Evolutionary conservation across 2,329 filamentous ascomycete species (phyloP).

Genomic region (Arthrobotrys musiformis): DNA sequence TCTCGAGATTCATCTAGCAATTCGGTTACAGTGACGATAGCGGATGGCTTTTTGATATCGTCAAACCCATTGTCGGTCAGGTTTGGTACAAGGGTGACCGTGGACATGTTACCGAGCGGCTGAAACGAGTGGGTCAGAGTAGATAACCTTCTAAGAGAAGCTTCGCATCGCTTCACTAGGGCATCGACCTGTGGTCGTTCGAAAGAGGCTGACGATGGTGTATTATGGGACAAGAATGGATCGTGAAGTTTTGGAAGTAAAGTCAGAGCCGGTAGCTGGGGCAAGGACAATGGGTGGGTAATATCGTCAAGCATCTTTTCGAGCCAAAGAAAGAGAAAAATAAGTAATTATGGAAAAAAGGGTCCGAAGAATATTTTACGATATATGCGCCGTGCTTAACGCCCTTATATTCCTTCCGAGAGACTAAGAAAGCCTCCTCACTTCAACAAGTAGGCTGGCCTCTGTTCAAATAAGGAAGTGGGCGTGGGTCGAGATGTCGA

Average conservation of each 20-base stretch:
- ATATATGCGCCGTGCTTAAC: constrained; percentile 56
- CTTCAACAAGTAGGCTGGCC: constrained; percentile 45
- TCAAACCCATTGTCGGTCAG: constrained; percentile 31
- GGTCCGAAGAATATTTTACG: constrained; percentile 39
- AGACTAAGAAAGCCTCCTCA: constrained; percentile 46
- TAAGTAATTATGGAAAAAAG: constrained; percentile 39
- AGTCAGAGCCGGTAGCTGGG: constrained; percentile 51
- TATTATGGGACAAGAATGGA: constrained; percentile 49
- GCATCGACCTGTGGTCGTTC: constrained; percentile 55
- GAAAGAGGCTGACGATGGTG: constrained; percentile 48
- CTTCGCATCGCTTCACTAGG: constrained; percentile 56
- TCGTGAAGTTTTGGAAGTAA: constrained; percentile 53
- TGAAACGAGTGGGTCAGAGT: constrained; percentile 55
- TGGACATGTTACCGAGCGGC: constrained; percentile 54
- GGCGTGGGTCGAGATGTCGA: constrained; percentile 50
- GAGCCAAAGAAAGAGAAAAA: constrained; percentile 21
- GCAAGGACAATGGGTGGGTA: constrained; percentile 48
- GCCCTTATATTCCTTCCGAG: constrained; percentile 50
- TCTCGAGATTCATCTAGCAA: constrained; percentile 35
- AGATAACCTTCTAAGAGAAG: constrained; percentile 55
- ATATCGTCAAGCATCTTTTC: constrained; percentile 54
- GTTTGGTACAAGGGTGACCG: constrained; percentile 49
- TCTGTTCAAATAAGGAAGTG: constrained; percentile 49
- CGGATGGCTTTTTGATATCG: constrained; percentile 36
- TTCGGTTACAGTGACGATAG: constrained; percentile 50